Evolutionary conservation across 1,139 yeast genomes (phyloP).

Genomic region (Saccharomyces hybrid): DNA sequence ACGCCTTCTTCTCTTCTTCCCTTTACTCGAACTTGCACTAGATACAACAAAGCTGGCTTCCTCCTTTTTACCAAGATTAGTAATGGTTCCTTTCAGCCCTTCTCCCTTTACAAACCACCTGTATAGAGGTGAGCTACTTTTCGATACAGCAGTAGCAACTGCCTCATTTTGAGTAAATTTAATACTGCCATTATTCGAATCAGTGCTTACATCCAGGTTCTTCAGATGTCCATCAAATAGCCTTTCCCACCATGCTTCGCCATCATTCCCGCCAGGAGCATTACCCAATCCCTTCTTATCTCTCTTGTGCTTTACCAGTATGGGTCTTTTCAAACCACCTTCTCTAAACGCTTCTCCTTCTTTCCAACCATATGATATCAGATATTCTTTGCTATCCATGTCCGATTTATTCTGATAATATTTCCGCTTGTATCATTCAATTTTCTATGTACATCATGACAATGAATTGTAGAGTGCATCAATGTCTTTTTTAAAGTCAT

Average conservation of each 20-base stretch:
- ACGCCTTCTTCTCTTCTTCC: constrained; percentile 15
- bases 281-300: constrained; percentile 73
- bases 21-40: constrained; percentile 3
- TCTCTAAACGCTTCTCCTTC: constrained; percentile 77
- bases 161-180: constrained; percentile 39
- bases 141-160: constrained; percentile 41
- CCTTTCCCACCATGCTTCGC: constrained; percentile 95
- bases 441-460: not conserved
- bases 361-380: constrained; percentile 80
- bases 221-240: constrained; percentile 89
- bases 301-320: constrained; percentile 80
- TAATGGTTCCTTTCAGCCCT: constrained; percentile 72
- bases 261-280: constrained; percentile 40
- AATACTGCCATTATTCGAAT: constrained; percentile 34
- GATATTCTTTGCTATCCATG: constrained; percentile 72
- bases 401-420: not conserved
- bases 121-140: constrained; percentile 54
- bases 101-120: constrained; percentile 75
- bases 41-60: constrained; percentile 9
- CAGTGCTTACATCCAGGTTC: constrained; percentile 53
- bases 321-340: constrained; percentile 81
- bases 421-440: constrained; percentile 3
- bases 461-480: not conserved
- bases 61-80: constrained; percentile 27
- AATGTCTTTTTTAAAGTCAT: constrained; percentile 8